Conservation (phyloP, 345 rosid genomes). For the Eucalyptus sp. region DNA sequence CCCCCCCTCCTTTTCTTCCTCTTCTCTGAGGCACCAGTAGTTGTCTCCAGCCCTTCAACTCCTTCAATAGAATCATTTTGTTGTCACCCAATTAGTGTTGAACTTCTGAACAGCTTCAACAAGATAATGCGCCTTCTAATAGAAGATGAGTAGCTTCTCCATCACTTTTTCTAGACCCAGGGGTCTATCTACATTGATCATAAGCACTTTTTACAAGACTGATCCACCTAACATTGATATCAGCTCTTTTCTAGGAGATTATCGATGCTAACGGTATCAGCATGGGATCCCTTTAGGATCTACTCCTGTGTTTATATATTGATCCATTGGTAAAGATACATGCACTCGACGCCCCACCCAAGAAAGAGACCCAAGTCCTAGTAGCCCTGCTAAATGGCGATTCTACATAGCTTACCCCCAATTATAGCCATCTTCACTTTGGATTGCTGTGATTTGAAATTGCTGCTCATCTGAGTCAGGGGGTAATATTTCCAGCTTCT, state of each 20-base stretch:
- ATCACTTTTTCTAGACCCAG: not conserved
- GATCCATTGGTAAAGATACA: not conserved
- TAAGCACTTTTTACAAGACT: not conserved
- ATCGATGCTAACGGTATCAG: not conserved
- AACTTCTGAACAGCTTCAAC: not conserved
- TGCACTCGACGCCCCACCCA: not conserved
- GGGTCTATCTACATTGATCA: not conserved
- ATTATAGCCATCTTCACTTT: slow-evolving; percentile 78
- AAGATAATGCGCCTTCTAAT: not conserved
- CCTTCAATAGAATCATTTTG: not conserved
- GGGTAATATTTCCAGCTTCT: slow-evolving; percentile 47
- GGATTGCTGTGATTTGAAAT: slow-evolving; percentile 53
- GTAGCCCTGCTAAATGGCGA: not conserved
- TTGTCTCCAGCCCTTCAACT: not conserved
- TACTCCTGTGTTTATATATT: not conserved
- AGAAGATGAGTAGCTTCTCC: not conserved
- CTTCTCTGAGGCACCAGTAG: not conserved
- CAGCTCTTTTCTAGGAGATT: not conserved
- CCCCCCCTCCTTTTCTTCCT: not conserved
- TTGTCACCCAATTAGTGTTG: not conserved
- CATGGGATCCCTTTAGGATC: not conserved
- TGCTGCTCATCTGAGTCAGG: slow-evolving; percentile 85
- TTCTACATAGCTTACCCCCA: slow-evolving; percentile 69
- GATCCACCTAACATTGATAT: not conserved
- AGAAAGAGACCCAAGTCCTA: not conserved